These are phyloP conservation scores for Umbelopsis sp. DNA, from an alignment of 192 early-diverging fungal genomes.

Conservation along the genomic window DNA sequence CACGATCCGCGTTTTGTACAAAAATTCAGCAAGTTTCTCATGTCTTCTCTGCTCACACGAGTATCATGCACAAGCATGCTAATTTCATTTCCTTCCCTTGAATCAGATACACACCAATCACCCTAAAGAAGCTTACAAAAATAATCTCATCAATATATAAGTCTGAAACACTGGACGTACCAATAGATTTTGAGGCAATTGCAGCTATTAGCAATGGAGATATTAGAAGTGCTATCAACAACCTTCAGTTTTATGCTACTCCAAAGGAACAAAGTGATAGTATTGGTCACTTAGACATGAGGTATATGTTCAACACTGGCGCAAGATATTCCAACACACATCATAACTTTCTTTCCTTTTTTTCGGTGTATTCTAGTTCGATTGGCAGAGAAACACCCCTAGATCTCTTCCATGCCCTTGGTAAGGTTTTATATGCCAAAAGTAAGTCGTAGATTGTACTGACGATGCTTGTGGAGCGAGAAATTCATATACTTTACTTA, in stretches of 20 bases:
- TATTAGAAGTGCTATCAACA: conserved; percentile 21
- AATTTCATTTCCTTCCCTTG: neutral
- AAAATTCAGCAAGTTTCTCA: neutral
- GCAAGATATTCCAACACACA: neutral
- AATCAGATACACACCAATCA: neutral
- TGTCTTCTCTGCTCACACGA: neutral
- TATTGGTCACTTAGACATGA: neutral
- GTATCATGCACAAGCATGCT: neutral
- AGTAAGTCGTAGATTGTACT: neutral
- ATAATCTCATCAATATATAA: neutral
- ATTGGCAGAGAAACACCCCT: conserved; percentile 5
- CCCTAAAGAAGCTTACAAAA: neutral
- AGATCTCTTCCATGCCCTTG: conserved; percentile 22
- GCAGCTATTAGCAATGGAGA: conserved; percentile 10
- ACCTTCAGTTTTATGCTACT: conserved; percentile 20
- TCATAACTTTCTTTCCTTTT: neutral
- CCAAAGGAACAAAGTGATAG: neutral
- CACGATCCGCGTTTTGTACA: conserved; percentile 6
- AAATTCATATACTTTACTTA: neutral
- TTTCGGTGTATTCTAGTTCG: neutral
- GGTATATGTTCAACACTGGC: neutral
- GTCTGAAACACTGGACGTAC: neutral
- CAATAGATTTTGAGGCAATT: conserved; percentile 19
- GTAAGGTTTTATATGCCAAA: conserved; percentile 24
- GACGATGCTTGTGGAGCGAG: neutral